Base-by-base conservation (phyloP, 1,284 basidiomycete genomes). In the Sphagnurus paluster region DNA sequence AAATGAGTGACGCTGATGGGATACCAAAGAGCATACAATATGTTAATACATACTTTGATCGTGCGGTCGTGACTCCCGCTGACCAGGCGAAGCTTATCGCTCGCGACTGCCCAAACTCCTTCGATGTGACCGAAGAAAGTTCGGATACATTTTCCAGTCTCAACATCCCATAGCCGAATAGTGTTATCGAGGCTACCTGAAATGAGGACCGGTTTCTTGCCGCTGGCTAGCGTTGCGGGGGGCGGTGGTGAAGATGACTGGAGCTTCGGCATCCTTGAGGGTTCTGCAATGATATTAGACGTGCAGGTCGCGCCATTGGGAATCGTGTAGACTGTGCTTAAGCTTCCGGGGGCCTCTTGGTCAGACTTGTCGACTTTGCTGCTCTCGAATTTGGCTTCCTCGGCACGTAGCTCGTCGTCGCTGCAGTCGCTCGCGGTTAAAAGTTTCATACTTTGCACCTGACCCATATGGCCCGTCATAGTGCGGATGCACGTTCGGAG, bases 111-210 rank as follows among this genome's bases (percentile, higher is more conserved):
- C 96, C 96, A 99, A 6, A 99, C 93, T 45, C 97, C 97, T 62
- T 97, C 93, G 54, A 94, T 92, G 64, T 97, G 94, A 0, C 96
- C 97, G 64, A 99, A 99, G 48, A 97, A 77, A 25, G 97, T 98
- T 56, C 82, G 76, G 39, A 82, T 73, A 37, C 87, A 81, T 56
- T 87, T 82, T 20, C 89, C 93, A 1, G 84, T 84, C 55, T 96
- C 91, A 33, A 98, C 84, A 61, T 98, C 94, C 97, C 97, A 99
- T 13, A 96, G 62, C 66, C 93, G 94, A 70, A 99, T 87, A 11
- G 94, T 98, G 63, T 98, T 98, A 66, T 99, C 96, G 52, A 98
- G 74, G 57, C 88, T 90, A 5, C 94, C 95, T 0, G 92, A 93
- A 48, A 97, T 83, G 44, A 99, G 77, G 11, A 96, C 71, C 2